phyloP scores from a whole-genome alignment of 73 alveolate genomes.

The Symbiodinium pilosum region DNA sequence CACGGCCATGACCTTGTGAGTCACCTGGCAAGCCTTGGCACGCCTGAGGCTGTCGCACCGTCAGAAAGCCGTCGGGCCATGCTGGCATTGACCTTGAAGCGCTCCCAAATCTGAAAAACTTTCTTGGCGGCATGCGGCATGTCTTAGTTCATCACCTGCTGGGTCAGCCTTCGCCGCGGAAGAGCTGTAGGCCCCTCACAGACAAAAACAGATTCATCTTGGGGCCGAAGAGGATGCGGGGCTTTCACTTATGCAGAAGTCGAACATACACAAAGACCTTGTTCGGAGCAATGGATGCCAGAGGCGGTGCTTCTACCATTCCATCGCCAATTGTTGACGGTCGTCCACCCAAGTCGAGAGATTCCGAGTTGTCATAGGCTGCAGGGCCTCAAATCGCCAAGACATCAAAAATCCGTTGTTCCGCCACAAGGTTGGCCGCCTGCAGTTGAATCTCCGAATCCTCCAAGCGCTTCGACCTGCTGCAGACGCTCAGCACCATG shows the following conservation, averaged over 20 bases:
- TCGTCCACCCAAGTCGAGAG: slow-evolving; percentile 30
- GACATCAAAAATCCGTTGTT: neutral
- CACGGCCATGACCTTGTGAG: neutral
- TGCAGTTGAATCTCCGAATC: neutral
- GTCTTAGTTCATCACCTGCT: no score
- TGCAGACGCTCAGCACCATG: neutral
- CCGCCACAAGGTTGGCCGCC: neutral
- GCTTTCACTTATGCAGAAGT: no score
- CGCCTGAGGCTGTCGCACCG: neutral
- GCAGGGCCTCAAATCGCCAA: slow-evolving; percentile 6
- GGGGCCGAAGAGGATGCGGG: no score
- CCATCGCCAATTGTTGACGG: slow-evolving; percentile 17
- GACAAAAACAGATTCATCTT: no score
- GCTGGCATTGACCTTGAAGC: no score
- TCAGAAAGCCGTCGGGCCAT: neutral
- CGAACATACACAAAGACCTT: no score
- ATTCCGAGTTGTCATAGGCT: slow-evolving; percentile 23
- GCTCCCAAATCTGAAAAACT: no score
- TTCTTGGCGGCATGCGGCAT: no score
- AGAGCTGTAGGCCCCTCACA: no score
- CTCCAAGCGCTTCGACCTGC: neutral
- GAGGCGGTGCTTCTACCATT: neutral
- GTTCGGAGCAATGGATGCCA: no score
- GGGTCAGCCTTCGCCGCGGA: no score
- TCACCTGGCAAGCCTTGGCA: neutral